Evolutionary conservation across 495 filamentous ascomycete genomes (phyloP), one percentile per base, ranked within the genome.

Genomic region (Penicillium crystallinum): DNA sequence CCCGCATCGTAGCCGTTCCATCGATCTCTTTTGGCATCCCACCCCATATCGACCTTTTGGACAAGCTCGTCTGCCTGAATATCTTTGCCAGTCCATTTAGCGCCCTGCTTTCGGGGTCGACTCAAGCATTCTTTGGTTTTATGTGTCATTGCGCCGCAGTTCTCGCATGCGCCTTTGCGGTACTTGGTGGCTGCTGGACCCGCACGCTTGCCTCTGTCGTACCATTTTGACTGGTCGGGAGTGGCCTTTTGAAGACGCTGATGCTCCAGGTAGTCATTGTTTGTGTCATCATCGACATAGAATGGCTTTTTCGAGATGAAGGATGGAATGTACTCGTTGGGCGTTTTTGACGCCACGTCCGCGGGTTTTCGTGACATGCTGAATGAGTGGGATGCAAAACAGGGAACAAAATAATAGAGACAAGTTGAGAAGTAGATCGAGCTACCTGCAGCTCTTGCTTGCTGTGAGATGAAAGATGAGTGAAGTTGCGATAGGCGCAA

Each of bases 231-330:
- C 62, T 86, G 80, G 38, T 84, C 80, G 52, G 79, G 50, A 19
- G 64, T 58, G 52, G 75, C 70, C 57, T 86, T 86, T 42, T 91
- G 87, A 10, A 95, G 79, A 66, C 93, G 91, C 61, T 98, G 93
- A 81, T 98, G 93, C 71, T 96, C 89, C 42, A 98, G 89, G 62
- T 97, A 97, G 59, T 98, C 93, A 54, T 80, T 83, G 48, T 86
- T 76, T 45, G 87, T 82, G 40, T 90, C 86, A 54, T 95, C 87
- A 66, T 86, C 85, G 63, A 93, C 80, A 75, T 97, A 98, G 73
- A 98, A 98, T 17, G 93, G 93, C 56, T 95, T 93, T 69, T 95
- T 95, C 59, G 91, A 89, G 77, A 98, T 98, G 79, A 95, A 98
- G 44, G 89, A 81, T 9, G 93, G 93, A 68, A 98, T 98, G 78